Base-by-base conservation (phyloP, 768 basidiomycete species). In the Suillus subalutaceus region DNA sequence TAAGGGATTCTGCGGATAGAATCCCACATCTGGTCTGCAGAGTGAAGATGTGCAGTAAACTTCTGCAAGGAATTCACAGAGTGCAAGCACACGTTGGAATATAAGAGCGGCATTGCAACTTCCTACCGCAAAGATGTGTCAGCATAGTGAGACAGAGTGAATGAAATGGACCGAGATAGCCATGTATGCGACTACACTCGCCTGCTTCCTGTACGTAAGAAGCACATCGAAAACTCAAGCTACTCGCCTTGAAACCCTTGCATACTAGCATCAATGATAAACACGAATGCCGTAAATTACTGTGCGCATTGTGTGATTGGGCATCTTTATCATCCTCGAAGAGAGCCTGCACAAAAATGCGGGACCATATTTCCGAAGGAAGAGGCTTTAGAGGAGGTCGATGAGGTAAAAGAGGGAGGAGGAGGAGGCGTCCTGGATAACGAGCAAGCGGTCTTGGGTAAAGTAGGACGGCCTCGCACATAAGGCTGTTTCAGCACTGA, bases 1-100 rank as follows among this genome's bases (percentile, higher is more conserved):
- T 90, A 92, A 0, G 92, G 92, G 69, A 92, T 94, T 60, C 95
- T 85, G 62, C 92, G 87, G 65, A 97, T 88, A 53, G 93, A 92
- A 71, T 95, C 93, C 95, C 95, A 97, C 72, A 84, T 85, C 70
- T 86, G 83, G 67, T 97, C 94, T 8, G 90, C 88, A 38, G 73
- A 70, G 66, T 82, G 79, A 2, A 96, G 82, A 30, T 79, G 81
- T n/a, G 78, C 66, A n/a, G 84, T 80, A 69, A 95, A 90, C 66
- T 80, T 82, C 64, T 85, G 82, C 50, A 94, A 79, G 6, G 81
- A 73, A 15, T 73, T 63, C 13, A 86, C 70, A 23, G 80, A 79
- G 6, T 73, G 72, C 38, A 92, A 75, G 37, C 74, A 74, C 32
- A 90, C 82, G 38, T 77, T 78, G n/a, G 84, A 77, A 72, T 91